A percentile compares a stretch with the other conserved stretches of the same genome.
Conservation (phyloP, 2,329 filamentous ascomycete species). For the Colletotrichum echinochloae region DNA sequence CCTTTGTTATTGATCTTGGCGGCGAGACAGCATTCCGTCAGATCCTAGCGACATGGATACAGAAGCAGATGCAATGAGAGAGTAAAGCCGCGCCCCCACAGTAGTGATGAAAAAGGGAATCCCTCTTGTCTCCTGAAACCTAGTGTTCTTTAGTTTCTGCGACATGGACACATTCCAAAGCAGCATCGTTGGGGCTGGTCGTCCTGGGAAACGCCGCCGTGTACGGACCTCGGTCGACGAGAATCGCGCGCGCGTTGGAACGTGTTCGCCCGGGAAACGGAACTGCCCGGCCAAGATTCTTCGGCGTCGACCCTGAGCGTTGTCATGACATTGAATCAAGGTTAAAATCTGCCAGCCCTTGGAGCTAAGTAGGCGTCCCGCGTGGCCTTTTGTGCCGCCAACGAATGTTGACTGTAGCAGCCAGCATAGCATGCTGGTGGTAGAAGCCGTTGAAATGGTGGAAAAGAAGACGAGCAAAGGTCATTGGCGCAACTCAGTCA, state of each 20-base stretch:
- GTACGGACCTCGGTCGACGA: not conserved
- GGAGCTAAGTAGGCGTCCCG: constrained; percentile 2
- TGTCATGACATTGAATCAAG: constrained; percentile 28
- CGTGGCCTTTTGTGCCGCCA: constrained; percentile 1
- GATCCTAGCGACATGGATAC: not conserved
- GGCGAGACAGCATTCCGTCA: not conserved
- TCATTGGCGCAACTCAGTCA: constrained; percentile 22
- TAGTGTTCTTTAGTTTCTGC: not conserved
- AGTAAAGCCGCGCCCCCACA: not conserved
- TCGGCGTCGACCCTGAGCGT: not conserved
- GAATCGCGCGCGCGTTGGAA: constrained; percentile 5
- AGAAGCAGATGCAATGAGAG: not conserved
- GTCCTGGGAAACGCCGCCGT: not conserved
- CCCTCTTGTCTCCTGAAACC: not conserved
- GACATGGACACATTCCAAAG: constrained; percentile 11
- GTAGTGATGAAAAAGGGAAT: constrained; percentile 13
- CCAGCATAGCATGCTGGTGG: constrained; percentile 27
- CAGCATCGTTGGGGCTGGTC: not conserved
- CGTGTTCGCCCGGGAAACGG: constrained; percentile 5
- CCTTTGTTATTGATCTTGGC: constrained; percentile 13
- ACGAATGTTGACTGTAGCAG: constrained; percentile 16
- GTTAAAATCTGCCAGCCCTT: constrained; percentile 20
- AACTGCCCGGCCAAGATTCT: constrained; percentile 8
- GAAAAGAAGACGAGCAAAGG: constrained; percentile 23
- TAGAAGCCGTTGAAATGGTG: constrained; percentile 31